Base-by-base conservation (phyloP, 352 stramenopile genomes). In the Phytophthora parvispora region DNA sequence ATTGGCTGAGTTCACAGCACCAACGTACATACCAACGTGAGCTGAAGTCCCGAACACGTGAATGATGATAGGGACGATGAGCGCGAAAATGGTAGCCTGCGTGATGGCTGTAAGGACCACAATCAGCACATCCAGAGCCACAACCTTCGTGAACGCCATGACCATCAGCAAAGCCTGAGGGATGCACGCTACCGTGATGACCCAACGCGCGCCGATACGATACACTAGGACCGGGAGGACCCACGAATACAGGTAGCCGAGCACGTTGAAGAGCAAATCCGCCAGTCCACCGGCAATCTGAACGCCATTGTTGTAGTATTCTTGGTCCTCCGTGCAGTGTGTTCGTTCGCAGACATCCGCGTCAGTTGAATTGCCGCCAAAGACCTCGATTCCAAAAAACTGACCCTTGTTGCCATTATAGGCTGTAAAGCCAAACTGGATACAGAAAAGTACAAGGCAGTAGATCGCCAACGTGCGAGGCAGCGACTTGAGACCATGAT, bases 1-100 rank as follows among this genome's bases (percentile, higher is more conserved):
- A 60, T 90, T 91, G 47, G 87, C 82, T 40, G 85, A 93, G 70
- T 93, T 93, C 25, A 93, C 74, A 5, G 87, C 84, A 2, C 87
- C 85, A 10, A 91, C 82, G 53, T 89, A 92, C 72, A 94, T 87
- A 20, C 87, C 87, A 31, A 93, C 73, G 4, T 88, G 74, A 3
- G 76, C 65, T 0, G 75, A 68, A n/a, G 73, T 73, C 1, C 87
- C 87, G 27, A 90, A 87, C 15, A 90, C 74, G 50, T 92, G 80
- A 8, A 93, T 64, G 51, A 92, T 89, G 15, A 94, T 63, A 3
- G 84, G 87, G 16, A 95, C 86, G 29, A 93, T 81, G 54, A 94
- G 75, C 6, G 87, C 77, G 40, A 92, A 91, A 24, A 92, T 52
- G 4, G 81, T 89, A 5, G 83, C 66, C 65, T 90, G 81, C 1